Percentiles rank a stretch among this genome's conserved stretches.
These are phyloP conservation scores for Hypoxylon sp. DNA, from an alignment of 2,329 filamentous ascomycete genomes.

Conservation along the genomic window DNA sequence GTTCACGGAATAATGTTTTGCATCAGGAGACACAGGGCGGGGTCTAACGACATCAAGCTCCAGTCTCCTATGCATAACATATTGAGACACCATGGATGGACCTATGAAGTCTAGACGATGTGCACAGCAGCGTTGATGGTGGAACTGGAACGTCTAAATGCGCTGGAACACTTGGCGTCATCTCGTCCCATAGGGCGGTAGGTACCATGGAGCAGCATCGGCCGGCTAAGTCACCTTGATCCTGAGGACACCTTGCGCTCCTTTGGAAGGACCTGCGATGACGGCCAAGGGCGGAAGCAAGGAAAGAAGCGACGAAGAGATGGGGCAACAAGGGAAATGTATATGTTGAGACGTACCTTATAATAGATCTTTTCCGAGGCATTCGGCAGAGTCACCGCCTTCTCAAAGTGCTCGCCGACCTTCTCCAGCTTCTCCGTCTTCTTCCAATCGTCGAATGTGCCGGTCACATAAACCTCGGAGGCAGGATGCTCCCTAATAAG, in stretches of 20 bases:
- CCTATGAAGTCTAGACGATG: background rate
- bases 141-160: conserved; percentile 12
- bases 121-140: conserved; percentile 21
- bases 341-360: conserved; percentile 76
- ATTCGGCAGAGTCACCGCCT: conserved; percentile 79
- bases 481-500: conserved; percentile 80
- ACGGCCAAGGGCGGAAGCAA: conserved; percentile 6
- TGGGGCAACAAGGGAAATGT: conserved; percentile 20
- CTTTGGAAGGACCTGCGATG: conserved; percentile 1
- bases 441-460: conserved; percentile 94
- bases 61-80: conserved; percentile 22
- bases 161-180: conserved; percentile 16
- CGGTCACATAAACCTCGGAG: conserved; percentile 91
- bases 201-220: conserved; percentile 21
- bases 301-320: conserved; percentile 19
- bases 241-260: conserved; percentile 27
- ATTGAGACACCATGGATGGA: conserved; percentile 20
- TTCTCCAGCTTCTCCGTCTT: conserved; percentile 88
- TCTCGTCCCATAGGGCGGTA: conserved; percentile 9
- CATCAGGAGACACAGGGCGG: conserved; percentile 29
- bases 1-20: conserved; percentile 39
- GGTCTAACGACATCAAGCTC: conserved; percentile 30
- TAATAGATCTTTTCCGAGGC: conserved; percentile 83
- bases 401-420: conserved; percentile 79
- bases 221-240: conserved; percentile 8